Percentiles rank a stretch among this genome's conserved stretches.
These are phyloP conservation scores for Xanthoconium separans DNA, from an alignment of 1,284 basidiomycete species.

Conservation along the genomic window DNA sequence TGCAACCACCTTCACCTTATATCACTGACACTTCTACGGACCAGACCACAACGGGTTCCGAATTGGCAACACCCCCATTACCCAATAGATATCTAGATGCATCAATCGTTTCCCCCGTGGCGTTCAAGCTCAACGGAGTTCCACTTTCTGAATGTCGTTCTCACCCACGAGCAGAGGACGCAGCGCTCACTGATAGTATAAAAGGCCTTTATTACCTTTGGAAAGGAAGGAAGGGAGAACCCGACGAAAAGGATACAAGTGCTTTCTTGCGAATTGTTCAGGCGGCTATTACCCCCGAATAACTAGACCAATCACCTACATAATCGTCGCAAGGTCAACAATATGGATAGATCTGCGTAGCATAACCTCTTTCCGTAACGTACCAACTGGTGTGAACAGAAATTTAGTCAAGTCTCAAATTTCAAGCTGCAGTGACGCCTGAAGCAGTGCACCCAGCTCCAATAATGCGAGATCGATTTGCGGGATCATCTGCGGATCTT, in stretches of 20 bases:
- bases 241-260: constrained; percentile 13
- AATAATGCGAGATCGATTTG: constrained; percentile 28
- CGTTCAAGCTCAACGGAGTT: constrained; percentile 14
- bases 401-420: neutral
- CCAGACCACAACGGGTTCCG: constrained; percentile 24
- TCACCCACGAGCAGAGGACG: constrained; percentile 11
- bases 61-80: constrained; percentile 26
- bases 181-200: constrained; percentile 30
- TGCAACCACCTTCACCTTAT: constrained; percentile 9
- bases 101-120: constrained; percentile 15
- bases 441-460: constrained; percentile 23
- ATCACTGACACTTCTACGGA: constrained; percentile 12
- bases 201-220: constrained; percentile 34
- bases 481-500: constrained; percentile 21
- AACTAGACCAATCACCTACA: constrained; percentile 4
- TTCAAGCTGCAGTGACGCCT: constrained; percentile 10
- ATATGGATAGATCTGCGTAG: neutral
- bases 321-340: neutral
- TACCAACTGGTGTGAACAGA: no score
- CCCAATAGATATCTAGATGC: constrained; percentile 11
- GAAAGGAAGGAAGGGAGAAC: constrained; percentile 23
- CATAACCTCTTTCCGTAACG: no score
- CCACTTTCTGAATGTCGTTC: constrained; percentile 3
- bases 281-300: constrained; percentile 23
- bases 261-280: constrained; percentile 30